These are phyloP conservation scores for Pyrus pyrifolia DNA, from an alignment of 306 rosid species.

Conservation along the genomic window DNA sequence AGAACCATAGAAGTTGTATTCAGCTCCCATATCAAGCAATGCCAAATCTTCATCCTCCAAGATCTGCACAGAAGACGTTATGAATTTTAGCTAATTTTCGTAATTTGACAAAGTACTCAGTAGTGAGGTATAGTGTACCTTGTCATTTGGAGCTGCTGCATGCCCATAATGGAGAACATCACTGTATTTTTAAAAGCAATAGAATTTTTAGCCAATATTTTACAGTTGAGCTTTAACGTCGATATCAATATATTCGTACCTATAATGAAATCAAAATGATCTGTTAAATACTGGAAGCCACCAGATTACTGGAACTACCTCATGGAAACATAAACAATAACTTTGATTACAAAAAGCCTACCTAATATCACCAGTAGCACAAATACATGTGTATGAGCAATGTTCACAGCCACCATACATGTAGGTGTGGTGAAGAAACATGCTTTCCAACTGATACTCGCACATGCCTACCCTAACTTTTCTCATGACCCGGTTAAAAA, in stretches of 20 bases:
- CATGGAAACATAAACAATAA: not conserved
- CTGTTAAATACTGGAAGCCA: not conserved
- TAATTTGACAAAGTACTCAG: not conserved
- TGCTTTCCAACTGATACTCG: constrained; percentile 89
- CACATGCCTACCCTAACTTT: constrained; percentile 70
- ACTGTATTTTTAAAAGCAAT: constrained; percentile 25
- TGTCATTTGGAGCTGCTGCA: constrained; percentile 95
- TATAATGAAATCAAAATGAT: not conserved
- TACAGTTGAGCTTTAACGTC: constrained; percentile 1
- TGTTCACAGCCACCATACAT: constrained; percentile 98
- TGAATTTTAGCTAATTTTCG: not conserved
- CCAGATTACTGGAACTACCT: not conserved
- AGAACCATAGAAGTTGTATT: constrained; percentile 85
- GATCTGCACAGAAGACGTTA: constrained; percentile 39
- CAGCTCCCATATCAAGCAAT: constrained; percentile 97
- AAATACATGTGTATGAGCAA: constrained; percentile 94
- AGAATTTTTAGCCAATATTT: constrained; percentile 13
- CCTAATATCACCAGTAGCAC: constrained; percentile 92
- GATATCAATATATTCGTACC: not conserved
- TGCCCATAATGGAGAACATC: constrained; percentile 84
- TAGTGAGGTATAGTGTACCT: constrained; percentile 31
- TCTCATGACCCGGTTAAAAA: constrained; percentile 68
- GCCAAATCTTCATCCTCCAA: constrained; percentile 89
- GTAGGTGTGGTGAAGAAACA: constrained; percentile 90
- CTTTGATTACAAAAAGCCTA: not conserved